Evolutionary conservation across 352 stramenopile genomes (phyloP), one percentile per base, ranked within the genome.

Genomic region (Elongisporangium prolatum): DNA sequence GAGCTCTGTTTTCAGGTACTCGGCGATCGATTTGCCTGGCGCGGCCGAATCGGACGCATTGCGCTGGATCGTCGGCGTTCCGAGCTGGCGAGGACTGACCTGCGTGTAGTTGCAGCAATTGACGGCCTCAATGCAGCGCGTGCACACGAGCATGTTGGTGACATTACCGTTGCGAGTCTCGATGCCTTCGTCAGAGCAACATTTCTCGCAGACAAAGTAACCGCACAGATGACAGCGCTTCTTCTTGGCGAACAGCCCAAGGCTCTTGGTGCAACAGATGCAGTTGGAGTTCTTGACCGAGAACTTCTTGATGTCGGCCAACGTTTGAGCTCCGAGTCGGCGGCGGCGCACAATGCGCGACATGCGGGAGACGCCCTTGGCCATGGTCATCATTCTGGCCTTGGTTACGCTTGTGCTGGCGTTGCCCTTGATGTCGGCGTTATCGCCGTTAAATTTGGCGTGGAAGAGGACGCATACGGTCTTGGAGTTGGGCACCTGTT

Each of bases 291-390:
- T 91, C 16, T 63, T 77, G 5, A 69, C 66, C 11, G 77, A 61
- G 50, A 88, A 72, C 0, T 72, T 51, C n/a, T 56, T 65, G 37
- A 59, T 68, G 60, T 89, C 68, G 0, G 80, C 71, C 2, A 91
- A 69, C 37, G 70, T 68, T 57, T 89, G 81, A 4, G 71, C 67
- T 18, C 77, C 79, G 25, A 91, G 75, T 7, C 82, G 77, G 0
- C 75, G 77, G 17, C 82, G 69, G 1, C 75, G 76, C 14, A 91
- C 69, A 11, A 90, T 57, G 7, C 72, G 68, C 4, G 74, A 68
- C 5, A 90, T 56, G 1, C 70, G 64, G 16, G 65, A 70, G 1
- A 64, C 65, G 57, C 69, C 72, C 3, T 60, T 64, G 34, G 75
- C 75, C 48, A 84, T 57, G 9, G 61, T 59, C 71, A 78, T 68